phyloP scores from a whole-genome alignment of 805 yeast species.

The Yarrowia divulgata region DNA sequence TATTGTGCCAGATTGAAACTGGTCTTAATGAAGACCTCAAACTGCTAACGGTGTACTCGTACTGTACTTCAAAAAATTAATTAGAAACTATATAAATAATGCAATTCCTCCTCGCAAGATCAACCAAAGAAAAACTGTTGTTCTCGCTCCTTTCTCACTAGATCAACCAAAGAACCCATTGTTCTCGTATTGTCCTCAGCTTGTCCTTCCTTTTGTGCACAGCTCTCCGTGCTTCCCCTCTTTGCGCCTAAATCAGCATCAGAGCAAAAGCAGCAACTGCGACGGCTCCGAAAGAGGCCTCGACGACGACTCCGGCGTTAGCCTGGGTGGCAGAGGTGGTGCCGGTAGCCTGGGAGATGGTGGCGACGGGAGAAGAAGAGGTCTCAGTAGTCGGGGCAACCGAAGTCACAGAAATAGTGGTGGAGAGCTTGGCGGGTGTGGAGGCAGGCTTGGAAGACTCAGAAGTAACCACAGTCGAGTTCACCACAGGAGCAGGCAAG shows the following conservation, averaged over 20 bases:
- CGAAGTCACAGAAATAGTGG: background rate
- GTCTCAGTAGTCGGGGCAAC: background rate
- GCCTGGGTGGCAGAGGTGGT: constrained; percentile 1
- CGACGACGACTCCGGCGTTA: background rate
- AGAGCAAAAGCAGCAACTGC: constrained; percentile 13
- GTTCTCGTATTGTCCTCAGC: too few species aligned
- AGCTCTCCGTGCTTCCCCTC: too few species aligned
- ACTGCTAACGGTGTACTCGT: too few species aligned
- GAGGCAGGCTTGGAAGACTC: background rate
- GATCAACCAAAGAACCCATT: too few species aligned
- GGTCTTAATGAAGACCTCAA: too few species aligned
- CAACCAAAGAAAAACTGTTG: too few species aligned
- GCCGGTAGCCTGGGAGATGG: constrained; percentile 3
- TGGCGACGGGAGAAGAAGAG: background rate
- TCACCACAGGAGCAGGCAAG: background rate
- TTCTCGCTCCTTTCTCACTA: too few species aligned
- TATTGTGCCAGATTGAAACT: too few species aligned
- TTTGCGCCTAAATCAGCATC: background rate
- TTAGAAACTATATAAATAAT: constrained; percentile 20
- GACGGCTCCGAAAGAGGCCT: constrained; percentile 9
- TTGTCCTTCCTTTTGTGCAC: too few species aligned
- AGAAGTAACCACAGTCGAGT: background rate
- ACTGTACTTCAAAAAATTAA: too few species aligned
- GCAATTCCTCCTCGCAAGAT: constrained; percentile 4
- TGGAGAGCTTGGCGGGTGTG: background rate